Evolutionary conservation across 768 basidiomycete species (phyloP), one percentile per base, ranked within the genome.

Genomic region (Pleurotus tuoliensis): DNA sequence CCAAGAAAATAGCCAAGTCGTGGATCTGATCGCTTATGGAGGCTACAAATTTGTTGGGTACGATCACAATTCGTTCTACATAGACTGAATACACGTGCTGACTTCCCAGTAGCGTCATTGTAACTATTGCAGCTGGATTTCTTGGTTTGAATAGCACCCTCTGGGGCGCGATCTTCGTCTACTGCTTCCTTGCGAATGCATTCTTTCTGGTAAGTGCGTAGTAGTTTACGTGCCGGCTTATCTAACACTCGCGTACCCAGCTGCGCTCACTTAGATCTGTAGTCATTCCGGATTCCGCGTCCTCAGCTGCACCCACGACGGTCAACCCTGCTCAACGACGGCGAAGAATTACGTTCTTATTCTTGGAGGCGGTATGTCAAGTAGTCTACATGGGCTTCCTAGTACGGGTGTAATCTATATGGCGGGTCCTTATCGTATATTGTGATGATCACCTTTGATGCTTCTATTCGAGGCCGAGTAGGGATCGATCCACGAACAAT

Each of bases 41-140:
- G 96, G 97, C 0, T 98, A 98, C 74, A 98, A 99, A 67, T 98
- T 99, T 64, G 92, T 98, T 25, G 96, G 93, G 93, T 94, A 34
- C 7, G 61, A 25, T 86, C 73, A 13, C 73, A 15, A 24, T 56
- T 15, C 18, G 11, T 25, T 38, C 16, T 15, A 30, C 12, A 15
- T n/a, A 44, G 41, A 7, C 20, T 6, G 15, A n/a, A 44, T 44
- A 7, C 24, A 25, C 8, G 41, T 22, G 20, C n/a, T 44, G 41
- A 44, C 15, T 8, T 52, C 48, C 47, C 3, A n/a, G 5, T 59
- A 95, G 94, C 1, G 92, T 98, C 40, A 95, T 97, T 62, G 71
- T 88, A 11, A 86, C 90, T 2, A 73, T 97, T n/a, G 68, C 91
- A 1, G 83, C 82, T 0, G 83, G 85, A 3, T 79, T 98, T 44